Evolutionary conservation across 139 green algal species (phyloP).

Genomic region (Coccomyxa sp.): DNA sequence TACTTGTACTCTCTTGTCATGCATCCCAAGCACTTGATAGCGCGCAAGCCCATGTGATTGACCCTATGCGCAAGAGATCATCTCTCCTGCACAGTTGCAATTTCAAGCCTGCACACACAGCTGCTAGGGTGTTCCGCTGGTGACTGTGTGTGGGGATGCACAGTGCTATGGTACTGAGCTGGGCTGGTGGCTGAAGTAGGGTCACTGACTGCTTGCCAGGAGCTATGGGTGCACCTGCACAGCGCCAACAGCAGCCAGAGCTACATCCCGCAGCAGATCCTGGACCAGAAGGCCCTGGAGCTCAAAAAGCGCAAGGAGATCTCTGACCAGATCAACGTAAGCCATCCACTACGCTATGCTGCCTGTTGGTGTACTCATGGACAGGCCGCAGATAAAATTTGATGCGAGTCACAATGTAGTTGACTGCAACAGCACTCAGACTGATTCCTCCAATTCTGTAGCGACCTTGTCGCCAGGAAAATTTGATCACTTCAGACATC

Average conservation of each 20-base stretch:
- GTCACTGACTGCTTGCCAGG: conserved; percentile 38
- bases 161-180: background rate
- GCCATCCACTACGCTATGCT: no score
- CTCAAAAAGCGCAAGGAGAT: conserved; percentile 43
- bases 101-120: background rate
- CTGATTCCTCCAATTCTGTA: no score
- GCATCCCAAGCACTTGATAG: no score
- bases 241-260: conserved; percentile 59
- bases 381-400: no score
- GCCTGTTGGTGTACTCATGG: no score
- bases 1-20: no score
- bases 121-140: background rate
- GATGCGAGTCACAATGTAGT: no score
- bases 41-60: no score
- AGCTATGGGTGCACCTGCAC: conserved; percentile 82
- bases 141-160: background rate
- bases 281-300: conserved; percentile 76
- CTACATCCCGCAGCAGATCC: conserved; percentile 78
- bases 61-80: no score
- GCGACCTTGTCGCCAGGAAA: no score
- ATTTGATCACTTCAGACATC: no score
- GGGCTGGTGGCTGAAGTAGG: background rate
- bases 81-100: background rate
- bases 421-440: no score
- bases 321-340: conserved; percentile 53